phyloP scores from a whole-genome alignment of 192 early-diverging fungal genomes.

The Tieghemiomyces parasiticus region DNA sequence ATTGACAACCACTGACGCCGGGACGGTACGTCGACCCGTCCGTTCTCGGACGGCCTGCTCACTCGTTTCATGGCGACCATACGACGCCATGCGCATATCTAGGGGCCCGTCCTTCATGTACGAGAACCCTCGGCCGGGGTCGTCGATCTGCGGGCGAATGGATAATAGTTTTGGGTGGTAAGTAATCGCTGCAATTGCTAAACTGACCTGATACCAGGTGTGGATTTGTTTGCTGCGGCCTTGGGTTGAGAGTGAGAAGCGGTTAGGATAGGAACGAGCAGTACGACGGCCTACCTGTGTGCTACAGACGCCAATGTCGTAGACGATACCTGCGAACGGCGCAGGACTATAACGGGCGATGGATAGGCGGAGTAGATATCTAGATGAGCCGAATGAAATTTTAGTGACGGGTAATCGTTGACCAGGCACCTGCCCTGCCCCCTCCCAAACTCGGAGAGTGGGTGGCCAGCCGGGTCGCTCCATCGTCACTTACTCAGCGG shows the following conservation, averaged over 20 bases:
- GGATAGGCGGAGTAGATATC: too few species aligned
- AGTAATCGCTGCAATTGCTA: constrained; percentile 22
- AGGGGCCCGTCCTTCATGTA: constrained; percentile 47
- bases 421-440: too few species aligned
- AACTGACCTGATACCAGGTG: not conserved
- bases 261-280: not conserved
- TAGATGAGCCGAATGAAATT: too few species aligned
- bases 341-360: too few species aligned
- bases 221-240: not conserved
- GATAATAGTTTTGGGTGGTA: too few species aligned
- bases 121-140: constrained; percentile 50
- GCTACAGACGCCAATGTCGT: not conserved
- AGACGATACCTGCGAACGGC: too few species aligned
- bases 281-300: not conserved
- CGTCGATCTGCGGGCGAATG: too few species aligned
- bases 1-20: constrained; percentile 48
- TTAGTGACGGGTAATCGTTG: too few species aligned
- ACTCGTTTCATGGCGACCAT: constrained; percentile 11
- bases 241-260: not conserved
- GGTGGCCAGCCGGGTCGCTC: too few species aligned
- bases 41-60: constrained; percentile 13
- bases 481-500: too few species aligned
- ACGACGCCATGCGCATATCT: constrained; percentile 58
- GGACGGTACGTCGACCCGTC: constrained; percentile 23
- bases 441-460: too few species aligned